Evolutionary conservation across 2,329 filamentous ascomycete species (phyloP), one percentile per base, ranked within the genome.

Genomic region (Metarhizium brunneum): DNA sequence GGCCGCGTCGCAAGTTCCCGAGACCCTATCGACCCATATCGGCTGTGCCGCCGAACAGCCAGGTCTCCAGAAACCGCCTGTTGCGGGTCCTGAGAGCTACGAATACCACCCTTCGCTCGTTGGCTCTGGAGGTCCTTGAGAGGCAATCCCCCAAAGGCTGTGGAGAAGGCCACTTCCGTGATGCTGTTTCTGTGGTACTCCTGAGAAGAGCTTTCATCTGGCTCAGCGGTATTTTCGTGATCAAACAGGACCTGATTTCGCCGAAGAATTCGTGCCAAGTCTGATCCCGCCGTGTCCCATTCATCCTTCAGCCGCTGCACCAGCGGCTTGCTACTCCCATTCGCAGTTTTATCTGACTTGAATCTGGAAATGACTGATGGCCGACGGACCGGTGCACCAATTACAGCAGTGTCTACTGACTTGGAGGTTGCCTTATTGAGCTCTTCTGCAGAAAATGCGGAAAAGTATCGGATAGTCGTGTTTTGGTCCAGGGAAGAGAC

Each of bases 401-500:
- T 54, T n/a, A 64, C 61, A 13, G 68, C 68, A 30, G 55, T 65
- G 42, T 68, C 64, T 29, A 69, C 60, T 2, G 69, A 66, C 47
- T 65, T 73, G 36, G 68, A 62, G 30, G 74, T 68, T 1, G 69
- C 65, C 11, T 62, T 63, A 5, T 65, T 60, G 13, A 75, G 65
- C 59, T 74, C 72, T 5, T 62, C 56, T 7, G 67, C 65, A 1
- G 72, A 71, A 38, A 75, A 73, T 2, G 71, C 69, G 0, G 75
- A 73, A 51, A 77, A 77, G 45, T 73, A 69, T 42, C 73, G 64
- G n/a, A 80, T 71, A 11, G 69, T 71, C 6, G 59, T 64, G 61
- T 76, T 79, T 36, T 68, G 63, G 54, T 70, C 69, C 32, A 80
- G 64, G 52, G 73, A 73, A 58, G 71, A 72, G 20, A 76, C 70